Base-by-base conservation (phyloP, 176 grass and related monocot species). In the Oryza rufipogon region DNA sequence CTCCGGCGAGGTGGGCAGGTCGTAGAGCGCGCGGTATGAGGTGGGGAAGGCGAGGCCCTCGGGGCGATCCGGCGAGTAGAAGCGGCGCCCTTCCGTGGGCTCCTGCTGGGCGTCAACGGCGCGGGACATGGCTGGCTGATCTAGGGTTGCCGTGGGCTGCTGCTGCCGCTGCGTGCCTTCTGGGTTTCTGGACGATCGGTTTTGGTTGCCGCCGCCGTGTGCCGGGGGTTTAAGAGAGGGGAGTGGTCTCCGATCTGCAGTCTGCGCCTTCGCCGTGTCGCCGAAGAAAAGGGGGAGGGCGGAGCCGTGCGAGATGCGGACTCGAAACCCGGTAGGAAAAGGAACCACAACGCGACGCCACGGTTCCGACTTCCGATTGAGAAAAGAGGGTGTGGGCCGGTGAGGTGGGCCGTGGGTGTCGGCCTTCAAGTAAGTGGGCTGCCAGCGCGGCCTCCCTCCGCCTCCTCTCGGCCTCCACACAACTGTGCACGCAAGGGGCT, bases 1-100 rank as follows among this genome's bases (percentile, higher is more conserved):
- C 80, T 96, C 88, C 1, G 94, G 94, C 11, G 91, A 85, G 74
- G 91, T 93, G 13, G 91, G 84, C 47, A 96, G 73, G 36, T 95
- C 81, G 81, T 96, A 91, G 14, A 96, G 69, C 63, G 36, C 67
- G 23, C 20, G 87, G 84, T 80, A 86, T 5, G 84, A 82, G 30
- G 67, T n/a, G 42, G 38, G 3, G 82, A 56, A 1, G 22, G 6
- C 3, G 74, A 87, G 23, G 71, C 68, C 73, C 11, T 82, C 71
- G 47, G 73, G 90, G 42, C 26, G 69, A 19, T 78, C 71, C 56
- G 48, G 80, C 15, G 73, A 33, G 86, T 83, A 64, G 12, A 58
- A 17, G 19, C 74, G 81, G 9, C 65, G 83, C 7, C 46, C 60
- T 23, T 61, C 56, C 20, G 19, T 44, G 44, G 54, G 14, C 10